Conservation (phyloP, 129 eudicot species). For the Erigeron canadensis region DNA sequence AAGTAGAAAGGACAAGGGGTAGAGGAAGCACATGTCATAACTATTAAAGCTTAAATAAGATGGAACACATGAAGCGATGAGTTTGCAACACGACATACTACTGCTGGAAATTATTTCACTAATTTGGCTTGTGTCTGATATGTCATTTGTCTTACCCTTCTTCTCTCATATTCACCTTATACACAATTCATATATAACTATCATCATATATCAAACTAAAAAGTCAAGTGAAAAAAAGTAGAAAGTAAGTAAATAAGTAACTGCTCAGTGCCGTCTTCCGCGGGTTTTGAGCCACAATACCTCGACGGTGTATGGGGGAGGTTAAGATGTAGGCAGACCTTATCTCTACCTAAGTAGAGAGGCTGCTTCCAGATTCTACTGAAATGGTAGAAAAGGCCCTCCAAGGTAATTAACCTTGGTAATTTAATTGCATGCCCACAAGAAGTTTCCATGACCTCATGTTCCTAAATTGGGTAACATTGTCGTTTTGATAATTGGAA, state of each 20-base stretch:
- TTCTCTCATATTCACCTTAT: conserved; percentile 26
- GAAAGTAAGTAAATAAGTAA: too few relatives aligned
- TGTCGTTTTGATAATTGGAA: not conserved
- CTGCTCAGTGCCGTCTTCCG: too few relatives aligned
- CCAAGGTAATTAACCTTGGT: conserved; percentile 6
- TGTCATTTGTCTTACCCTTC: conserved; percentile 34
- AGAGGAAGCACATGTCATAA: conserved; percentile 39
- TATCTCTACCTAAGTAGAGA: too few relatives aligned
- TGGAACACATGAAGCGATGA: conserved; percentile 42
- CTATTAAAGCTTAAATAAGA: conserved; percentile 45
- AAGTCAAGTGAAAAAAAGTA: not conserved
- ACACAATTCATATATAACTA: not conserved
- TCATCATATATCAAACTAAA: too few relatives aligned
- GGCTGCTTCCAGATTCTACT: too few relatives aligned
- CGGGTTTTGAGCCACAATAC: too few relatives aligned
- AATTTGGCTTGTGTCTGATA: conserved; percentile 38
- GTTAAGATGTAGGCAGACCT: too few relatives aligned
- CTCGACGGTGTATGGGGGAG: too few relatives aligned
- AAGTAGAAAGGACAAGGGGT: conserved; percentile 31
- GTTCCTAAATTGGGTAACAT: conserved; percentile 21
- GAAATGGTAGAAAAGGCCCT: too few relatives aligned
- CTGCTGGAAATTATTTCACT: conserved; percentile 40
- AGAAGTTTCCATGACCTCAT: not conserved
- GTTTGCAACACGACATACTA: conserved; percentile 34
- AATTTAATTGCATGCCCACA: conserved; percentile 10